phyloP scores from a whole-genome alignment of 2,329 filamentous ascomycete species.

The Falciphora oryzae region DNA sequence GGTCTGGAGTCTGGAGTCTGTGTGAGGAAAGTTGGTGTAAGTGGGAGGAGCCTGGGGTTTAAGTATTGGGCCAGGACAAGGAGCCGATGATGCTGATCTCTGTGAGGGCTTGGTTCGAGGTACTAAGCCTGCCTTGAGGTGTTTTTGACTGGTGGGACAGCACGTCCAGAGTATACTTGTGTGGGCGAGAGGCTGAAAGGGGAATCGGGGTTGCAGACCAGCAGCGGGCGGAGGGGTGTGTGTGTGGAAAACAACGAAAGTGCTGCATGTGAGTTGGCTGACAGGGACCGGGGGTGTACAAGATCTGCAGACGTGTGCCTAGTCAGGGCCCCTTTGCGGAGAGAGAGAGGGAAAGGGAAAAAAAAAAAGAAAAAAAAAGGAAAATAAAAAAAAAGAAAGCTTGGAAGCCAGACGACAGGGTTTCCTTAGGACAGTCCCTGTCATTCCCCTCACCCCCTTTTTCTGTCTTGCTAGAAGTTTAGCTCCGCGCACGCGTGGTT shows the following conservation, averaged over 20 bases:
- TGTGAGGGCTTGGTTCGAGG: too few species aligned
- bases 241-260: neutral
- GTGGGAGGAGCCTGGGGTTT: too few species aligned
- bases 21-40: too few species aligned
- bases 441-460: too few species aligned
- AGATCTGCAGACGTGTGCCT: conserved; percentile 6
- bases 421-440: neutral
- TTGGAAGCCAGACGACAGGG: conserved; percentile 1
- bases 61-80: too few species aligned
- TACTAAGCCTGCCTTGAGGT: too few species aligned
- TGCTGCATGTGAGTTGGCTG: neutral
- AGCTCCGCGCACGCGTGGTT: too few species aligned
- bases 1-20: too few species aligned
- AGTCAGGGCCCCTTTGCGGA: conserved; percentile 5
- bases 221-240: neutral
- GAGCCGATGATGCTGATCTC: too few species aligned
- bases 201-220: conserved; percentile 1
- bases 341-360: neutral
- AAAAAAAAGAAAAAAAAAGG: neutral
- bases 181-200: neutral
- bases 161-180: neutral
- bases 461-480: too few species aligned
- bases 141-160: too few species aligned
- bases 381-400: neutral
- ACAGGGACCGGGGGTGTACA: conserved; percentile 1